A percentile compares a stretch with the other conserved stretches of the same genome.
phyloP scores from a whole-genome alignment of 1,284 basidiomycete species.

The Apiotrichum brassicae region DNA sequence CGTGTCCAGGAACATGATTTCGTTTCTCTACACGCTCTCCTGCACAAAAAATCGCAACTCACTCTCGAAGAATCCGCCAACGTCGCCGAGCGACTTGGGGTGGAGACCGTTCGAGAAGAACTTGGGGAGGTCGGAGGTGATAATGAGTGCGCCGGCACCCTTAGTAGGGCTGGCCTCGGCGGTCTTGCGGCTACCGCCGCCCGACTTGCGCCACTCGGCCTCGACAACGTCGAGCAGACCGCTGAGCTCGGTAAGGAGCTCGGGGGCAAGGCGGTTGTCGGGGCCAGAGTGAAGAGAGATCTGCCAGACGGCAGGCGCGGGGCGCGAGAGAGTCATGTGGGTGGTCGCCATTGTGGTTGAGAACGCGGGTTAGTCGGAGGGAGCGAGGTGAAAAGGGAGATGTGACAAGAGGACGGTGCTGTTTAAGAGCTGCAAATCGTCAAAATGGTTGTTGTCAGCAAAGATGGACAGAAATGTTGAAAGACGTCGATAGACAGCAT shows the following conservation, averaged over 20 bases:
- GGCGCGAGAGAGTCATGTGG: slow-evolving; percentile 26
- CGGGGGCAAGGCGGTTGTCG: slow-evolving; percentile 42
- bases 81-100: slow-evolving; percentile 56
- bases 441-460: too few relatives aligned
- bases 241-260: slow-evolving; percentile 32
- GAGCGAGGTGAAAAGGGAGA: background rate
- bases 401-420: too few relatives aligned
- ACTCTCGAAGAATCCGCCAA: slow-evolving; percentile 72
- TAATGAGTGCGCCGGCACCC: slow-evolving; percentile 61
- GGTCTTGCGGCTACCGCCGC: slow-evolving; percentile 43
- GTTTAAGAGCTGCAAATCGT: too few relatives aligned
- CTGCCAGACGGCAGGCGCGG: slow-evolving; percentile 28
- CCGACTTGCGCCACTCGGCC: slow-evolving; percentile 63
- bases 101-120: slow-evolving; percentile 87
- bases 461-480: too few relatives aligned
- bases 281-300: slow-evolving; percentile 39
- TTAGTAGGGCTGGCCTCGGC: slow-evolving; percentile 39
- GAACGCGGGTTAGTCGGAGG: background rate
- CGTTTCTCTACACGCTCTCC: too few relatives aligned
- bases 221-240: slow-evolving; percentile 68
- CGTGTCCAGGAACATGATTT: too few relatives aligned
- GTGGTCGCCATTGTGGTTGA: background rate
- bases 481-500: too few relatives aligned
- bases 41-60: slow-evolving; percentile 37
- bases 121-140: slow-evolving; percentile 68